phyloP scores from a whole-genome alignment of 2,329 filamentous ascomycete species.

The Aspergillus eucalypticola region DNA sequence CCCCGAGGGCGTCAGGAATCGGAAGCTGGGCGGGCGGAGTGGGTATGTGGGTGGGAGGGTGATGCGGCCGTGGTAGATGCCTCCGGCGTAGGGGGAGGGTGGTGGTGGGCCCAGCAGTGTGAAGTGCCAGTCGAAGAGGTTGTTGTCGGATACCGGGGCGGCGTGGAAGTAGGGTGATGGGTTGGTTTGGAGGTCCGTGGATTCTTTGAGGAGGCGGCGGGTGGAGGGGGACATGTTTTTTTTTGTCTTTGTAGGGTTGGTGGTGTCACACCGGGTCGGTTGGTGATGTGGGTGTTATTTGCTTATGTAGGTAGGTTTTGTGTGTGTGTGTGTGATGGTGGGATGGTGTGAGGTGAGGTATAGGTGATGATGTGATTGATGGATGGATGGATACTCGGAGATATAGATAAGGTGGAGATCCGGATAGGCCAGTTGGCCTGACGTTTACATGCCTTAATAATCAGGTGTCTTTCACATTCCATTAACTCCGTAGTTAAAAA shows the following conservation, averaged over 20 bases:
- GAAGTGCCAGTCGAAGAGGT: conserved; percentile 99
- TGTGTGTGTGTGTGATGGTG: too few relatives aligned
- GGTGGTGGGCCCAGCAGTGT: conserved; percentile 86
- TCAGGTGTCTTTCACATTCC: background rate
- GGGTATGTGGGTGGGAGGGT: conserved; percentile 87
- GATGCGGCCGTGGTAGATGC: conserved; percentile 95
- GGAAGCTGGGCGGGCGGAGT: conserved; percentile 88
- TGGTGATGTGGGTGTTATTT: background rate
- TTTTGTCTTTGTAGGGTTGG: background rate
- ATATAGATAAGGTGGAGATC: background rate
- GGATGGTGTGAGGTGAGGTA: background rate
- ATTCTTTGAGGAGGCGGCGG: conserved; percentile 69
- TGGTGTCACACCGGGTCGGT: background rate
- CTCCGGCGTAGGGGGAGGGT: conserved; percentile 72
- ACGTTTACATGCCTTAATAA: background rate
- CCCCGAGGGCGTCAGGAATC: conserved; percentile 87
- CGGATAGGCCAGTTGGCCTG: conserved; percentile 14
- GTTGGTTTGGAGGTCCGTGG: conserved; percentile 75
- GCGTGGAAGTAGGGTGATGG: conserved; percentile 86
- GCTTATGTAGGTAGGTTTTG: too few relatives aligned
- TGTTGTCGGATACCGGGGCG: conserved; percentile 73
- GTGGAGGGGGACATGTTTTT: conserved; percentile 37
- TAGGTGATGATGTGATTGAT: background rate
- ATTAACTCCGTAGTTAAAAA: background rate
- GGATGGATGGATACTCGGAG: background rate